phyloP scores from a whole-genome alignment of 768 basidiomycete genomes.

The Trametes sanguinea region DNA sequence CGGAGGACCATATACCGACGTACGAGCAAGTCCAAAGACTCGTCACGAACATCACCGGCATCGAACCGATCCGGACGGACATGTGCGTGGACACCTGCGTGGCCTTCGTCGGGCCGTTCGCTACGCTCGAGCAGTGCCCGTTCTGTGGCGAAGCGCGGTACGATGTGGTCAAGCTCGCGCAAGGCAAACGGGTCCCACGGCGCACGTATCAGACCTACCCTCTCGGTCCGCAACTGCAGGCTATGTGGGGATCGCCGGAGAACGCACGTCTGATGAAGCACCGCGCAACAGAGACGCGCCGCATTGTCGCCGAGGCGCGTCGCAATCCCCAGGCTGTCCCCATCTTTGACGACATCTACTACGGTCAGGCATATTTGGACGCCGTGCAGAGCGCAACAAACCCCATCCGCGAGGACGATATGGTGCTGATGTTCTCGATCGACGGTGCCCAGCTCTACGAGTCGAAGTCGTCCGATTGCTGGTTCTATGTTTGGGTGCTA shows the following conservation, averaged over 20 bases:
- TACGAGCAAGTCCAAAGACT: neutral
- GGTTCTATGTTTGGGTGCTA: slow-evolving; percentile 37
- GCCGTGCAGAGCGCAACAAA: slow-evolving; percentile 19
- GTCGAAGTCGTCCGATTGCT: slow-evolving; percentile 35
- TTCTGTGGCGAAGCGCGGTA: slow-evolving; percentile 36
- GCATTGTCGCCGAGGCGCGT: neutral
- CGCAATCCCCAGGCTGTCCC: slow-evolving; percentile 1
- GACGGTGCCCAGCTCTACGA: slow-evolving; percentile 34
- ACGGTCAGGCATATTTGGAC: slow-evolving; percentile 33
- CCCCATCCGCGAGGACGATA: slow-evolving; percentile 29
- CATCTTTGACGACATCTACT: slow-evolving; percentile 35
- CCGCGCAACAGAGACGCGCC: neutral
- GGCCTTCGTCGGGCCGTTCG: slow-evolving; percentile 43
- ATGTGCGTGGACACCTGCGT: slow-evolving; percentile 48
- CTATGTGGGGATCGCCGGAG: slow-evolving; percentile 28
- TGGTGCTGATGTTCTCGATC: slow-evolving; percentile 27
- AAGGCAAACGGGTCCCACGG: slow-evolving; percentile 25
- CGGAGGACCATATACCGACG: slow-evolving; percentile 17
- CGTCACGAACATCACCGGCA: slow-evolving; percentile 26
- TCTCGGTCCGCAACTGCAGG: slow-evolving; percentile 47
- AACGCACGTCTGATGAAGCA: slow-evolving; percentile 1
- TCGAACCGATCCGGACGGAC: slow-evolving; percentile 37
- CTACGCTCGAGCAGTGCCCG: slow-evolving; percentile 32
- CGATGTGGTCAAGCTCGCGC: slow-evolving; percentile 14
- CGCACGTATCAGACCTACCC: slow-evolving; percentile 41